A percentile compares a stretch with the other conserved stretches of the same genome.
Evolutionary conservation across 2,329 filamentous ascomycete species (phyloP).

Genomic region (Arthroderma sp.): DNA sequence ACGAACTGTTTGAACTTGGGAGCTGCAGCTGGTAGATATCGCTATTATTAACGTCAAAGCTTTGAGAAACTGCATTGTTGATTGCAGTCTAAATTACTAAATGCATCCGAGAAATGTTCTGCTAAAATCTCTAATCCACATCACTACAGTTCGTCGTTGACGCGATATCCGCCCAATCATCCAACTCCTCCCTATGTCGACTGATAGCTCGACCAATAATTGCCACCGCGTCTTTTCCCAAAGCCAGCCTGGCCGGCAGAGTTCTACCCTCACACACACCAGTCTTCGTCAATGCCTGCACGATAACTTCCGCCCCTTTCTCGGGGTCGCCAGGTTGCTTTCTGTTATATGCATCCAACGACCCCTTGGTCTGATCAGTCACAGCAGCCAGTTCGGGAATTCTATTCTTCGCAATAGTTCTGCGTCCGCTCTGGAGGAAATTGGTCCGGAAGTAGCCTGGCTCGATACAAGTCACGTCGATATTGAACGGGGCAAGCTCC

Average conservation of each 20-base stretch:
- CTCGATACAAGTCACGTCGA: slow-evolving; percentile 17
- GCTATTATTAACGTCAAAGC: too few species aligned
- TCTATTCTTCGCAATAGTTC: background rate
- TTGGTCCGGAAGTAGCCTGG: slow-evolving; percentile 17
- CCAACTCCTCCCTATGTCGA: background rate
- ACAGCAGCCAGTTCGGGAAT: background rate
- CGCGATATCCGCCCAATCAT: background rate
- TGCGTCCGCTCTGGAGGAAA: slow-evolving; percentile 8
- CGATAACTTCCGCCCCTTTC: slow-evolving; percentile 15
- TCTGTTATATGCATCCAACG: background rate
- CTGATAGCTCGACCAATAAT: background rate
- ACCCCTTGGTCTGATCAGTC: background rate
- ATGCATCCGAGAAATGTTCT: too few species aligned
- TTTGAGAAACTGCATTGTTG: too few species aligned
- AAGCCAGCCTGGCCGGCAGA: slow-evolving; percentile 14
- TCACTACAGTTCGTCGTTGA: background rate
- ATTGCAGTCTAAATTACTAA: too few species aligned
- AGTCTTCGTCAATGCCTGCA: slow-evolving; percentile 16
- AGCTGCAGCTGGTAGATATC: too few species aligned
- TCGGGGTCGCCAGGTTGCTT: slow-evolving; percentile 17
- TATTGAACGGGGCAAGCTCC: slow-evolving; percentile 16
- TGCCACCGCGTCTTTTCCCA: slow-evolving; percentile 15
- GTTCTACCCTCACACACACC: slow-evolving; percentile 15
- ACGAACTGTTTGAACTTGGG: too few species aligned
- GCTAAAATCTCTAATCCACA: background rate